Evolutionary conservation across 1,284 basidiomycete genomes (phyloP), one percentile per base, ranked within the genome.

Genomic region (Microbotryum saponariae): DNA sequence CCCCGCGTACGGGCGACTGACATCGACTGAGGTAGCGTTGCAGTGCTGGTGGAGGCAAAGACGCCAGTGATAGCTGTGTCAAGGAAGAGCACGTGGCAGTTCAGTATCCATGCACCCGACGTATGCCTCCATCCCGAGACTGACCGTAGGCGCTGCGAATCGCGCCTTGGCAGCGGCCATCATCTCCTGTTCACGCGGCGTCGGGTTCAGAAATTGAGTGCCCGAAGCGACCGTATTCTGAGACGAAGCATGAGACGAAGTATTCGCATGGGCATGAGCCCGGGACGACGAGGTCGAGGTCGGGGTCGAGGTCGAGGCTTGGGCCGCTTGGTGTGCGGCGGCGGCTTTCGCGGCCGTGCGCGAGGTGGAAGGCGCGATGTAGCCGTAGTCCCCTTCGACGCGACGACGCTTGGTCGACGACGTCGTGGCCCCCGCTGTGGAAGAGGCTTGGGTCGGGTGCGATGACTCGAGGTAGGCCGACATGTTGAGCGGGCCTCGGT

Each of bases 21-120:
- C 65, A 68, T 20, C 67, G 64, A 16, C 47, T 42, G 45, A 68
- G 65, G 59, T 68, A 68, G 16, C 65, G 64, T 51, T 68, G 67
- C 10, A 68, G 49, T 8, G 64, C 62, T 4, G 61, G 59, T 1
- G 63, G 57, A 6, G 66, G 66, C 21, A 68, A 53, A 0, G 63
- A 50, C 4, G 61, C 53, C 46, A 68, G 58, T 3, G 56, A 58
- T 33, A 68, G 57, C 66, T 67, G 56, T 10, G 2, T 7, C n/a
- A 7, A 6, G 3, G 46, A n/a, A 33, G 18, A 8, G 21, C 3
- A 33, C 6, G 37, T 1, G 37, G 3, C 6, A 16, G 37, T 42
- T 42, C 16, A 42, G 37, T 18, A 16, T 42, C 6, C 14, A 18
- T 42, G 37, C 14, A 16, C 16, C 37, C 37, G 12, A 42, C 37